phyloP scores from a whole-genome alignment of 306 rosid species.

The Trichosanthes truncata region DNA sequence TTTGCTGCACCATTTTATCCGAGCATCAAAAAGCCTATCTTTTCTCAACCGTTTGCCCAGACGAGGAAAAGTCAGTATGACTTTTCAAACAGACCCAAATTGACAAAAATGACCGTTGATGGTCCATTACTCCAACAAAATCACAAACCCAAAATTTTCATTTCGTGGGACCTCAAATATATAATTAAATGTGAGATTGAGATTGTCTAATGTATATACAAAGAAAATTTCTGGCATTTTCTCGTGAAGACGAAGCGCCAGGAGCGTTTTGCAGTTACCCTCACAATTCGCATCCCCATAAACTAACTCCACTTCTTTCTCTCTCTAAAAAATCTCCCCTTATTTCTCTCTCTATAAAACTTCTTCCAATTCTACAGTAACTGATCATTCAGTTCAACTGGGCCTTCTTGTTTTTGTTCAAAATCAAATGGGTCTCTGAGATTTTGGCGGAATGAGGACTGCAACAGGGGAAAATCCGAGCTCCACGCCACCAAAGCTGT shows the following conservation, averaged over 20 bases:
- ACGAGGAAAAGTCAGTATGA: not conserved
- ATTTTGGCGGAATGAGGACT: slow-evolving; percentile 15
- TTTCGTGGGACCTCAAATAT: not conserved
- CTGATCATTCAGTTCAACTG: slow-evolving; percentile 9
- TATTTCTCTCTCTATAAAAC: slow-evolving; percentile 18
- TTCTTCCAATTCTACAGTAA: slow-evolving; percentile 11
- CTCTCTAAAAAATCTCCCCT: slow-evolving; percentile 8
- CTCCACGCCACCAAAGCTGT: slow-evolving; percentile 26
- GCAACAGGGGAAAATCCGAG: not conserved
- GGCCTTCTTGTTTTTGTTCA: not conserved
- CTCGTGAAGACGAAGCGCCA: slow-evolving; percentile 78
- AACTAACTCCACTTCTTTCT: slow-evolving; percentile 19
- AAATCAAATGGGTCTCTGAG: not conserved
- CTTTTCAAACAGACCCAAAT: not conserved
- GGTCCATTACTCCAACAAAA: not conserved
- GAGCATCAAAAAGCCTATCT: not conserved
- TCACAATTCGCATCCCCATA: slow-evolving; percentile 30
- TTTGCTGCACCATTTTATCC: not conserved
- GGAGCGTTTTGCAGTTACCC: slow-evolving; percentile 41
- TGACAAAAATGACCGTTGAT: not conserved
- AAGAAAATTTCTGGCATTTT: slow-evolving; percentile 17
- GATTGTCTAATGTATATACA: not conserved
- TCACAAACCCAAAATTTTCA: not conserved
- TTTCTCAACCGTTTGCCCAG: not conserved
- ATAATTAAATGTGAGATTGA: not conserved